Evolutionary conservation across 2,329 filamentous ascomycete species (phyloP), one percentile per base, ranked within the genome.

Genomic region (Stagonosporopsis vannaccii): DNA sequence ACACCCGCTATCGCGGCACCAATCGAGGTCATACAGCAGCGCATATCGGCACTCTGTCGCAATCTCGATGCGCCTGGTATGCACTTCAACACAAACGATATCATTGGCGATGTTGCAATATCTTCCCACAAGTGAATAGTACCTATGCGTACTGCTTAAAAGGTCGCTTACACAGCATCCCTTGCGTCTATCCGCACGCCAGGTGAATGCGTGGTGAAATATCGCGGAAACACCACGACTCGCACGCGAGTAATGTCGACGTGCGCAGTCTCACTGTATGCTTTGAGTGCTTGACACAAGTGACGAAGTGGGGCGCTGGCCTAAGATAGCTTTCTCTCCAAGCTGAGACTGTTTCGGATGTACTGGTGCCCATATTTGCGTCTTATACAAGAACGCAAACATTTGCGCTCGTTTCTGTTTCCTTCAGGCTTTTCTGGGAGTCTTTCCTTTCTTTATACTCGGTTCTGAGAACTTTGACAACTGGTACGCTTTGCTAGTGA

Each of bases 261-360:
- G 51, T 55, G 45, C 36, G 19, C 32, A 43, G 50, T 58, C 51
- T 54, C 51, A 54, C 19, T 37, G 28, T 11, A 17, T 50, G 33
- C 50, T 53, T 47, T 54, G 56, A 54, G 20, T 40, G 37, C 40
- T 47, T 43, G 46, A 58, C 44, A 54, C 46, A 47, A 35, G 51
- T 50, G 49, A 54, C 45, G 37, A 46, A 20, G 56, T 54, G 56
- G 56, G 56, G 45, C 50, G 36, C 20, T 30, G 36, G 40, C 50
- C 43, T 40, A 46, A 52, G 42, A 47, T 52, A 40, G 39, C 36
- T 40, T 26, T 51, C 41, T 37, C 26, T 45, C 35, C 23, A 50
- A 39, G 20, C 46, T 54, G 50, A 54, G 50, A 58, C 50, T 43
- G 50, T 58, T 58, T 58, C 48, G 48, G 44, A 33, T 43, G 30